Evolutionary conservation across 2,329 filamentous ascomycete genomes (phyloP).

Genomic region (Clonostachys byssicola): DNA sequence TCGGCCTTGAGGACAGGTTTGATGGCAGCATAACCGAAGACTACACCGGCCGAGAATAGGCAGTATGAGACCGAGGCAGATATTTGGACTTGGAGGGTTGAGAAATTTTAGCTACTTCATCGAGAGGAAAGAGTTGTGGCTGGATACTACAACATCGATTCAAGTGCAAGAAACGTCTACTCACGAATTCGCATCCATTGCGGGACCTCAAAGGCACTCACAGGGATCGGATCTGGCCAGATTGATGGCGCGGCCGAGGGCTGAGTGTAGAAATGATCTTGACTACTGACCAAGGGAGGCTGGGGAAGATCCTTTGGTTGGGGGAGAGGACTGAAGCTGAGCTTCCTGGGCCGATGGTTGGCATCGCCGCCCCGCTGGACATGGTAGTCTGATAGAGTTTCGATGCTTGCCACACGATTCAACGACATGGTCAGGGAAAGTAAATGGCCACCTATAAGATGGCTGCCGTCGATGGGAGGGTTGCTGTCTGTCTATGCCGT

Average conservation of each 20-base stretch:
- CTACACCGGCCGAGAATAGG: constrained; percentile 71
- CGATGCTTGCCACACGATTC: constrained; percentile 46
- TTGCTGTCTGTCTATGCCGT: neutral
- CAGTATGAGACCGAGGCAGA: constrained; percentile 36
- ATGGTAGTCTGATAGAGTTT: constrained; percentile 40
- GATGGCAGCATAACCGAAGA: constrained; percentile 82
- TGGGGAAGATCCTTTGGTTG: constrained; percentile 42
- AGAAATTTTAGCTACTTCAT: neutral
- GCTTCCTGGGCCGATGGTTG: constrained; percentile 39
- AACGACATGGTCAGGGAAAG: constrained; percentile 36
- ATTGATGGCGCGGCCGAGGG: constrained; percentile 1
- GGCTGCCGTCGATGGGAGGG: neutral
- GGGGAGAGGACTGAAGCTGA: constrained; percentile 52
- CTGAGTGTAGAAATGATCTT: neutral
- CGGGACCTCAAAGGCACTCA: constrained; percentile 50
- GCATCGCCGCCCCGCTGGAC: constrained; percentile 35
- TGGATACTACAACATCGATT: too few relatives aligned
- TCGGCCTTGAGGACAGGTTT: constrained; percentile 76
- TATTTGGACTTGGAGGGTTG: constrained; percentile 17
- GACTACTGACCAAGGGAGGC: constrained; percentile 2
- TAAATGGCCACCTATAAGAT: neutral
- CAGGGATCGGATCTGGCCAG: constrained; percentile 24
- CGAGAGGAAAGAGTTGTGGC: too few relatives aligned
- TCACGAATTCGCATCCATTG: constrained; percentile 48
- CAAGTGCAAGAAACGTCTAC: constrained; percentile 12